Evolutionary conservation across 192 early-diverging fungal genomes (phyloP).

Genomic region (Backusella mclennaniae): DNA sequence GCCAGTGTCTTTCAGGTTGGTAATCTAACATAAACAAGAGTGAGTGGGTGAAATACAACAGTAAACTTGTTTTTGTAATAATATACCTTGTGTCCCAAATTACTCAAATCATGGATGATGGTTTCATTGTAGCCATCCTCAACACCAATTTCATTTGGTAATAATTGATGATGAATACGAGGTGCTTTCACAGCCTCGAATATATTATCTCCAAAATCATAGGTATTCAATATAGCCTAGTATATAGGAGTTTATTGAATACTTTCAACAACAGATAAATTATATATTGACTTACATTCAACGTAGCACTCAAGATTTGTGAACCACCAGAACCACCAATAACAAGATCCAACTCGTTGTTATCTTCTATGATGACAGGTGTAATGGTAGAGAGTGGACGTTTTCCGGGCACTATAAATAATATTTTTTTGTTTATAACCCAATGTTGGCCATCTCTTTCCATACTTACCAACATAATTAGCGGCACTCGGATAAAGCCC

Average conservation of each 20-base stretch:
- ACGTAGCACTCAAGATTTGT: conserved; percentile 74
- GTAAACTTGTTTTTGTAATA: not conserved
- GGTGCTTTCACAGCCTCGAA: conserved; percentile 69
- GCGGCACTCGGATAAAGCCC: conserved; percentile 82
- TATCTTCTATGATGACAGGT: conserved; percentile 62
- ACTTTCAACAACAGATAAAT: not conserved
- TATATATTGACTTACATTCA: conserved; percentile 40
- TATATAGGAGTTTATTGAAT: not conserved
- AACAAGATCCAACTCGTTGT: conserved; percentile 64
- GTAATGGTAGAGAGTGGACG: conserved; percentile 74
- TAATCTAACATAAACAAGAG: conserved; percentile 8
- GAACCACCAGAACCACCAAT: conserved; percentile 89
- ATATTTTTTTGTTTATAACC: too few relatives aligned
- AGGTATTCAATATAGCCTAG: conserved; percentile 71
- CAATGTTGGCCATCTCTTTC: not conserved
- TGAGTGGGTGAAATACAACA: not conserved
- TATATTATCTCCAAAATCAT: conserved; percentile 69
- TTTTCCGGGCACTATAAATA: conserved; percentile 67
- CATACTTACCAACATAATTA: conserved; percentile 61
- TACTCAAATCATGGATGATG: conserved; percentile 25
- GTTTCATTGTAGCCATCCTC: conserved; percentile 46
- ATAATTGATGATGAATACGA: conserved; percentile 88
- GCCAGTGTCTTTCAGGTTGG: conserved; percentile 30
- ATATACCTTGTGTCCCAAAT: conserved; percentile 39
- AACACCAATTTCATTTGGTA: conserved; percentile 67